phyloP scores from a whole-genome alignment of 768 basidiomycete genomes.

The Termitomyces sp. region DNA sequence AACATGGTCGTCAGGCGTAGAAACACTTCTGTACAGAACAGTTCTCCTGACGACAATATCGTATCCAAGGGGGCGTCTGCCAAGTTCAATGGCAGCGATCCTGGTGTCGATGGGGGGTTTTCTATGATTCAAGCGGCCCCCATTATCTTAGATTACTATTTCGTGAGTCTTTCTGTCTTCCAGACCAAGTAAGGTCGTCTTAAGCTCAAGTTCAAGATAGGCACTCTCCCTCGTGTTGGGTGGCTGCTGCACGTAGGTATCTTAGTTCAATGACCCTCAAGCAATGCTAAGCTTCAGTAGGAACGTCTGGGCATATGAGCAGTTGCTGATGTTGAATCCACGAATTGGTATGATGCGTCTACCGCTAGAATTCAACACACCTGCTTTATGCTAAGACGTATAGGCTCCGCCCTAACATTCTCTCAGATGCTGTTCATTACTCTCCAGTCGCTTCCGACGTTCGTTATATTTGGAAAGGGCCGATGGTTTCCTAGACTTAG shows the following conservation, averaged over 20 bases:
- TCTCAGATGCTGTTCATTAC: conserved; percentile 80
- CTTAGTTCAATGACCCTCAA: not conserved
- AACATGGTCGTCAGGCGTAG: conserved; percentile 8
- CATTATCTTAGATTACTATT: conserved; percentile 31
- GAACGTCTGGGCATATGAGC: conserved; percentile 77
- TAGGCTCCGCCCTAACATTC: conserved; percentile 80
- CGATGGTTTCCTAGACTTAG: conserved; percentile 46
- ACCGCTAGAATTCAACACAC: not conserved
- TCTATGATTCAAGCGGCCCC: conserved; percentile 25
- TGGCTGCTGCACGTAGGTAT: conserved; percentile 76
- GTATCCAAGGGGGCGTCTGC: not conserved
- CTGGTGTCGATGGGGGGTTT: conserved; percentile 21
- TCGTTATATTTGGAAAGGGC: conserved; percentile 36
- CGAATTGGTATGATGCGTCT: conserved; percentile 46
- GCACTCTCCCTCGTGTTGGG: conserved; percentile 66
- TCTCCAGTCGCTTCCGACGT: conserved; percentile 57
- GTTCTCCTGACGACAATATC: not conserved
- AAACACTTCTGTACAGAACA: conserved; percentile 1
- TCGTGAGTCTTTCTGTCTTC: conserved; percentile 16
- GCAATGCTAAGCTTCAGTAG: conserved; percentile 23
- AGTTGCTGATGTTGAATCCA: conserved; percentile 63
- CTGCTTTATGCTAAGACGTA: not conserved
- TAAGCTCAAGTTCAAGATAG: conserved; percentile 16
- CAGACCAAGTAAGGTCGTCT: not conserved
- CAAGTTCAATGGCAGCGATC: not conserved